Conservation (phyloP, 148 eudicot species). For the Cornus florida region DNA sequence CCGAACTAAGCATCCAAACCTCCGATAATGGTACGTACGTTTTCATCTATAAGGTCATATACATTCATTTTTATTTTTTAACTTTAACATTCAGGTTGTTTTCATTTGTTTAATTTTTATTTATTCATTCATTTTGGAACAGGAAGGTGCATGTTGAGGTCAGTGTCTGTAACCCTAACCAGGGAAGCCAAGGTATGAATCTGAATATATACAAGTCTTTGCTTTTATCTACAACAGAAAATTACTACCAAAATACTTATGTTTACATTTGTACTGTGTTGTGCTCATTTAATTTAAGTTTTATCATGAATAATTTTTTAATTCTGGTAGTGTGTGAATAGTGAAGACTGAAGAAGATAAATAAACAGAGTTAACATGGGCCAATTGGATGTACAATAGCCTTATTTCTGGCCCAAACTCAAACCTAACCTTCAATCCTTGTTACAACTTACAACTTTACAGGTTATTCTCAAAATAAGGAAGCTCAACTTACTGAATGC, state of each 20-base stretch:
- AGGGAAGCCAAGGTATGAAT: slow-evolving; percentile 66
- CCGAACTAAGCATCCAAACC: slow-evolving; percentile 50
- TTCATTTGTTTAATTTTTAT: not conserved
- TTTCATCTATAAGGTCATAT: no score
- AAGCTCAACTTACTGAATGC: slow-evolving; percentile 62
- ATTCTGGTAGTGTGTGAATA: not conserved
- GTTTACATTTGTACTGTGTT: not conserved
- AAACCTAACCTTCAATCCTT: not conserved
- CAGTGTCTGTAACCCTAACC: slow-evolving; percentile 60
- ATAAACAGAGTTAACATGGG: no score
- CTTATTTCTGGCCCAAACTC: not conserved
- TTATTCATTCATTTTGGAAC: slow-evolving; percentile 23
- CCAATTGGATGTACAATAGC: not conserved
- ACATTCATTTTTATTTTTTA: no score
- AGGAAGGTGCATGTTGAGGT: slow-evolving; percentile 68
- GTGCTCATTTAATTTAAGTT: no score
- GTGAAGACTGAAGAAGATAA: not conserved
- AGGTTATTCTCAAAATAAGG: slow-evolving; percentile 73
- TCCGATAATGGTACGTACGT: slow-evolving; percentile 48
- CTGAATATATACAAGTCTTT: not conserved
- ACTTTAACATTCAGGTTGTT: not conserved
- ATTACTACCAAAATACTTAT: not conserved
- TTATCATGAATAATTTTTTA: not conserved
- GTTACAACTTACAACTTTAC: slow-evolving; percentile 10
- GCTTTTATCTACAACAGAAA: no score